Base-by-base conservation (phyloP, 352 stramenopile species). In the Pythium plurisporium region DNA sequence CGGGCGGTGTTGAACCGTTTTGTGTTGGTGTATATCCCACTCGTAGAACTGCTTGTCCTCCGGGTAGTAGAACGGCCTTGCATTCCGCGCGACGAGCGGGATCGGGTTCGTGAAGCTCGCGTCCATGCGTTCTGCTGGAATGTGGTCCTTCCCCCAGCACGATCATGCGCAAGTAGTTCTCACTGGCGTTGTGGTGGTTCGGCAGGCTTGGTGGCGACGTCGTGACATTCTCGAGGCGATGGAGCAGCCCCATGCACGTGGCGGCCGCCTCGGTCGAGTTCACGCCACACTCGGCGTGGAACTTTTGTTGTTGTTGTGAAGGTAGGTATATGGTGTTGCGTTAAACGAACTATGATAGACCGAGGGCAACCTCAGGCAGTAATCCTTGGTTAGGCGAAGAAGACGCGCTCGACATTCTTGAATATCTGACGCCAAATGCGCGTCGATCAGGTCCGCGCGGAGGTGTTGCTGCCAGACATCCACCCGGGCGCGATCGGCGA, bases 1-100 rank as follows among this genome's bases (percentile, higher is more conserved):
- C n/a, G n/a, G n/a, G n/a, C n/a, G n/a, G n/a, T 11, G 11, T 55
- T 55, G 34, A 65, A 56, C 9, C 19, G 30, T 25, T n/a, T 51
- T 25, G 44, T 43, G n/a, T 65, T 20, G 23, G 73, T 26, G 54
- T 73, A 70, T 37, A n/a, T 76, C 68, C 63, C 59, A 75, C 52
- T 70, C 59, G 26, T 58, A 69, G 34, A 46, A 46, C 1, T 6
- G 10, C 4, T 47, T 34, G 11, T 57, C 37, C 7, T 53, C 31
- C 1, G 27, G 2, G 42, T 64, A 69, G 47, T 60, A 64, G 20
- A 67, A 59, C 47, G 45, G 54, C 11, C 47, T 54, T 40, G 50
- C 30, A 19, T 65, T 65, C 20, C 69, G 55, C 49, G 49, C 46
- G 14, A 69, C 42, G 44, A 72, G 55, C 41, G 37, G 65, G 37